phyloP scores from a whole-genome alignment of 345 rosid species.

The Limnanthes douglasii region DNA sequence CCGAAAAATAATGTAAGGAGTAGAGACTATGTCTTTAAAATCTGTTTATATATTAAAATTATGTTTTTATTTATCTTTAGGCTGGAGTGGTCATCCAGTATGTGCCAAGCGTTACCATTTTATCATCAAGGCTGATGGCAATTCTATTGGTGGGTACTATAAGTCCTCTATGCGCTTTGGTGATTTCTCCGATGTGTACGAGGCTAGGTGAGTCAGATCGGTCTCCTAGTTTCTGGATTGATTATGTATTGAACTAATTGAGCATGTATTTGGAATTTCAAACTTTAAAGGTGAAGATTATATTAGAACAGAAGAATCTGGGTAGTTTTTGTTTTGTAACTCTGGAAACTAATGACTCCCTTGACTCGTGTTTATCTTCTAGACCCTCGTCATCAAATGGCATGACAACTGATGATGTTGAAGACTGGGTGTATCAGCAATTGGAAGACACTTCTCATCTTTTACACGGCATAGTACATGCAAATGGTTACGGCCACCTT shows the following conservation, averaged over 20 bases:
- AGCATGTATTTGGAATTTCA: no score
- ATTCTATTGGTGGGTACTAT: conserved; percentile 34
- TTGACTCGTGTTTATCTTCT: no score
- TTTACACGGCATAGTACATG: conserved; percentile 49
- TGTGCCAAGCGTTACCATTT: conserved; percentile 60
- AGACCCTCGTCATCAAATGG: no score
- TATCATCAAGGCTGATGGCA: conserved; percentile 45
- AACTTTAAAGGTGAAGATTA: no score
- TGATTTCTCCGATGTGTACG: conserved; percentile 29
- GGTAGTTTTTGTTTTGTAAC: no score
- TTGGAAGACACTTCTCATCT: conserved; percentile 55
- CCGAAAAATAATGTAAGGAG: no score
- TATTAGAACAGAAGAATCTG: no score
- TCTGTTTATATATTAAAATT: no score
- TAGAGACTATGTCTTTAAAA: no score
- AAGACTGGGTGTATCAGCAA: conserved; percentile 50
- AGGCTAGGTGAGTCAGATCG: conserved; percentile 25
- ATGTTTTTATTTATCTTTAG: conserved; percentile 8
- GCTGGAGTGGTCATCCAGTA: conserved; percentile 65
- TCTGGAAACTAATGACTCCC: no score
- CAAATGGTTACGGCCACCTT: conserved; percentile 64
- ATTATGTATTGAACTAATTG: background rate
- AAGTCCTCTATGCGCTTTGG: conserved; percentile 46
- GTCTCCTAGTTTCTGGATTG: background rate
- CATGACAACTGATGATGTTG: conserved; percentile 29